Base-by-base conservation (phyloP, 495 filamentous ascomycete genomes). In the Chaetomium cochliodes region DNA sequence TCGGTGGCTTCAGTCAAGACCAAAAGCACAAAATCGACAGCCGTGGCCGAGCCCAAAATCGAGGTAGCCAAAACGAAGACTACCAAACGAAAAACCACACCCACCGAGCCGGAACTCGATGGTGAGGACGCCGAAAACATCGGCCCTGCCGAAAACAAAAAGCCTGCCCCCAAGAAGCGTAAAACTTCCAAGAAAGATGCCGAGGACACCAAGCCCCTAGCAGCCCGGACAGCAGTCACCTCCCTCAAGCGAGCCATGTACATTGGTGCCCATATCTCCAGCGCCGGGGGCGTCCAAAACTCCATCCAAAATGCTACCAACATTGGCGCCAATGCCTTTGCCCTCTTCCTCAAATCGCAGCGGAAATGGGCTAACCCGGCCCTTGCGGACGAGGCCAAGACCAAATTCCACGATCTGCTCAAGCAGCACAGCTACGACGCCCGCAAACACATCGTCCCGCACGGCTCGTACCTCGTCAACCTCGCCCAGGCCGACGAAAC, bases 401-500 rank as follows among this genome's bases (percentile, higher is more conserved):
- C 87, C 39, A 80, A 85, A 20, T 98, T 97, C 79, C 81, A 79
- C 61, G 76, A 80, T 28, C 76, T 85, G 33, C 92, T 89, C 67
- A 76, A 80, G 42, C 80, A 90, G 66, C 86, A 96, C 70, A 77
- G 81, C 33, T 96, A 93, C 74, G 86, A 96, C 70, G 83, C 86
- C 16, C 75, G 72, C 80, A 82, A 77, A 41, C 87, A 91, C 69
- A 80, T 92, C 57, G 81, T 98, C 2, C 94, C 94, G 0, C 94
- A 98, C 73, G 94, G 93, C 50, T 96, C 91, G 3, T 98, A 98
- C 73, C 87, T 98, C 15, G 91, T 98, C 67, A 98, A 98, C 73
- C 87, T 98, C 30, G 94, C 94, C 1, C 90, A 96, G 71, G 79
- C 84, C 18, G 92, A 97, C 69, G 74, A 84, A 33, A 82, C 81